Conservation (phyloP, 2,329 filamentous ascomycete genomes). For the Neonectria coccinea region DNA sequence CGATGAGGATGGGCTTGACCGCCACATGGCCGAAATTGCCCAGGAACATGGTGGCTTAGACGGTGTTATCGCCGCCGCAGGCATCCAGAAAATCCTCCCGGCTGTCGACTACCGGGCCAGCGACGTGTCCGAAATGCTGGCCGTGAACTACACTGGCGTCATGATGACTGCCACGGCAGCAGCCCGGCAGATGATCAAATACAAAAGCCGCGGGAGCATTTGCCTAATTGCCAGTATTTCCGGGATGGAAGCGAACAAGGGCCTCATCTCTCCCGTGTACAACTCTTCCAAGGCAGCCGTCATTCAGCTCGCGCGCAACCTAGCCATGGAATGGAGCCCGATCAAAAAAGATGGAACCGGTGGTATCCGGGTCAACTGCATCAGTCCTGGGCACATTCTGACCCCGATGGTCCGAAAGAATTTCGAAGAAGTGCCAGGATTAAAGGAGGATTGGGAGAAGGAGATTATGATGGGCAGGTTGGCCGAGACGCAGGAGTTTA, state of each 20-base stretch:
- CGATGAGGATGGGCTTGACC: slow-evolving; percentile 69
- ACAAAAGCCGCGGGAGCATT: slow-evolving; percentile 65
- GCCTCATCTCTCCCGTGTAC: slow-evolving; percentile 74
- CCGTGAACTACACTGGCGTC: slow-evolving; percentile 75
- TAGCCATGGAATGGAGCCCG: slow-evolving; percentile 73
- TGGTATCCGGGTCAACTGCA: slow-evolving; percentile 75
- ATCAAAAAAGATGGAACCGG: slow-evolving; percentile 54
- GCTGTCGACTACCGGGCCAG: slow-evolving; percentile 74
- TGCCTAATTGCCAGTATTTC: slow-evolving; percentile 69
- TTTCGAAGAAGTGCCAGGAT: slow-evolving; percentile 75
- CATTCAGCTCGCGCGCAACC: slow-evolving; percentile 70
- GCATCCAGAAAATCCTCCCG: slow-evolving; percentile 74
- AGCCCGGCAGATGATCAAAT: slow-evolving; percentile 70
- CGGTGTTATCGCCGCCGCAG: slow-evolving; percentile 77
- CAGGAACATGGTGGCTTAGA: slow-evolving; percentile 71
- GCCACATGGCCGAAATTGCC: slow-evolving; percentile 69
- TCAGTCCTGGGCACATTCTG: slow-evolving; percentile 75
- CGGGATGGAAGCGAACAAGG: slow-evolving; percentile 64
- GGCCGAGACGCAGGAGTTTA: slow-evolving; percentile 68
- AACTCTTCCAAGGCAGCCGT: slow-evolving; percentile 76
- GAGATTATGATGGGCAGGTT: slow-evolving; percentile 79
- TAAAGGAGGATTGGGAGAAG: slow-evolving; percentile 70
- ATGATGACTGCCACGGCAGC: slow-evolving; percentile 36
- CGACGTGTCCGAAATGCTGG: slow-evolving; percentile 71
- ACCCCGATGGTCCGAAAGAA: slow-evolving; percentile 79